phyloP scores from a whole-genome alignment of 768 basidiomycete species.

The Trametopsis cervina region DNA sequence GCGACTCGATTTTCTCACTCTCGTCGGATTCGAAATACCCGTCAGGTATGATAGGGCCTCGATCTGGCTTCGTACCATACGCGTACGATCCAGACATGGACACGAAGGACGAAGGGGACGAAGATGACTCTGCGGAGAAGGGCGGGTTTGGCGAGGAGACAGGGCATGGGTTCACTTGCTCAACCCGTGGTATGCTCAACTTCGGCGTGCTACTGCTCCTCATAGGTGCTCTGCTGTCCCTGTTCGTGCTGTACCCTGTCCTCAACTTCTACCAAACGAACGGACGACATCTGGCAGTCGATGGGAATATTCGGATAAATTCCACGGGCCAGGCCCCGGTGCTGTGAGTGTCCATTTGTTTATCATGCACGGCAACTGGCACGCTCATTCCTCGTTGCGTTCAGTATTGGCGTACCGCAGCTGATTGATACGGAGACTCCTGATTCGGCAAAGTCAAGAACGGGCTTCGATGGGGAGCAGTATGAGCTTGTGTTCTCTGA shows the following conservation, averaged over 20 bases:
- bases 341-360: slow-evolving; percentile 27
- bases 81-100: slow-evolving; percentile 63
- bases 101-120: slow-evolving; percentile 39
- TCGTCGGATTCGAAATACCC: slow-evolving; percentile 66
- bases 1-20: slow-evolving; percentile 42
- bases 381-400: slow-evolving; percentile 2
- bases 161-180: slow-evolving; percentile 25
- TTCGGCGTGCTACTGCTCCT: slow-evolving; percentile 61
- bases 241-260: slow-evolving; percentile 85
- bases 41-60: slow-evolving; percentile 23
- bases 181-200: slow-evolving; percentile 56
- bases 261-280: slow-evolving; percentile 40
- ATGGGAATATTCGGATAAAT: slow-evolving; percentile 63
- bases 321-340: slow-evolving; percentile 59
- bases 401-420: slow-evolving; percentile 38
- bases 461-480: slow-evolving; percentile 62
- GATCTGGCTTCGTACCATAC: slow-evolving; percentile 51
- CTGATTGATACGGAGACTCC: slow-evolving; percentile 75
- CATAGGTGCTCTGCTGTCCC: slow-evolving; percentile 49
- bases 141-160: slow-evolving; percentile 31
- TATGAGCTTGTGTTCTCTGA: slow-evolving; percentile 67
- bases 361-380: neutral
- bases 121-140: slow-evolving; percentile 75
- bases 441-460: slow-evolving; percentile 43
- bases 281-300: slow-evolving; percentile 36